These are phyloP conservation scores for Colletotrichum orchidophilum DNA, from an alignment of 2,329 filamentous ascomycete genomes.

Conservation along the genomic window DNA sequence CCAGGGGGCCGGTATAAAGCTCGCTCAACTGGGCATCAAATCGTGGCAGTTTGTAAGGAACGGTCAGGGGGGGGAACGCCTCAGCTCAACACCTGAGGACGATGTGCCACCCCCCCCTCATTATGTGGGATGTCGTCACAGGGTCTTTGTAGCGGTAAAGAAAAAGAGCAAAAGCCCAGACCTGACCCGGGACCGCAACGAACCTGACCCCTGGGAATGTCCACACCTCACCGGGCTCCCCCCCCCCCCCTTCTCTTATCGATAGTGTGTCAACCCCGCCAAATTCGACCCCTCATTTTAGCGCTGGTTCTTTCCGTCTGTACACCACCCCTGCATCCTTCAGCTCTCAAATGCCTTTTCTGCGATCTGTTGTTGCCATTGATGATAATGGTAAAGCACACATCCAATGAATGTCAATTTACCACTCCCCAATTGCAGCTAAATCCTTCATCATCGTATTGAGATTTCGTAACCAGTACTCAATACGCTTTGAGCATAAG, in stretches of 20 bases:
- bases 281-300: slow-evolving; percentile 2
- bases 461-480: too few species aligned
- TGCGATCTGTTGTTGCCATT: too few species aligned
- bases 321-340: neutral
- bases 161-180: neutral
- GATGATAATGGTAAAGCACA: too few species aligned
- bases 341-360: neutral
- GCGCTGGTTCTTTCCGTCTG: neutral
- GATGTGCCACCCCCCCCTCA: too few species aligned
- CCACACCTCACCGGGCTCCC: too few species aligned
- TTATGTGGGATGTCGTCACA: slow-evolving; percentile 8
- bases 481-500: neutral
- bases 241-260: neutral
- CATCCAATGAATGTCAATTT: too few species aligned
- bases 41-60: neutral
- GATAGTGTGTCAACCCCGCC: slow-evolving; percentile 2
- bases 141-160: slow-evolving; percentile 9
- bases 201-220: neutral
- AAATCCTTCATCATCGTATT: neutral
- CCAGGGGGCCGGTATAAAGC: neutral
- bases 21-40: neutral
- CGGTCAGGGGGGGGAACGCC: neutral
- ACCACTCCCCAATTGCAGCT: too few species aligned
- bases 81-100: too few species aligned
- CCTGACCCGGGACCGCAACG: neutral